A percentile compares a stretch with the other conserved stretches of the same genome.
These are phyloP conservation scores for Raphanus raphanistrum DNA, from an alignment of 345 rosid species.

Conservation along the genomic window DNA sequence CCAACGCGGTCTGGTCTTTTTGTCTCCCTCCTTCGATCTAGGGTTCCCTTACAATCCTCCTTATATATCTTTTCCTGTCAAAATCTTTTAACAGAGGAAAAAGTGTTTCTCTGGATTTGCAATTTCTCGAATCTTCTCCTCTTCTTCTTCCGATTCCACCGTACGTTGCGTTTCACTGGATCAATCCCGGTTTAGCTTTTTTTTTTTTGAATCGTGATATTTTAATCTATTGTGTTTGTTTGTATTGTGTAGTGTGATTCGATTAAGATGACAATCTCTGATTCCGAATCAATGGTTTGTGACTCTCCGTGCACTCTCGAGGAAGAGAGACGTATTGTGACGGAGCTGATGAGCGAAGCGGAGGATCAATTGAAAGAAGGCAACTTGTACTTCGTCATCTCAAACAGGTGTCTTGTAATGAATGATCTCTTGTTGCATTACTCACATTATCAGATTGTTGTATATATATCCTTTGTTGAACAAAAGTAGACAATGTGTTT, in stretches of 20 bases:
- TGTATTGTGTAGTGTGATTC: neutral
- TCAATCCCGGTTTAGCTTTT: neutral
- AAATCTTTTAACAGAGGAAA: conserved; percentile 25
- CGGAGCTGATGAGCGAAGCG: neutral
- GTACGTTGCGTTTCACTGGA: conserved; percentile 8
- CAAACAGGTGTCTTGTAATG: neutral
- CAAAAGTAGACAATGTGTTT: neutral
- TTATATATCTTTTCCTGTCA: neutral
- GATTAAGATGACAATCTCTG: neutral
- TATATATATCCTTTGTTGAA: neutral
- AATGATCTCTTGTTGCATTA: neutral
- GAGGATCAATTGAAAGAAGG: neutral
- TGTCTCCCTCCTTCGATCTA: conserved; percentile 28
- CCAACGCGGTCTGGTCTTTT: conserved; percentile 13
- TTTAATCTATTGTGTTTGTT: neutral
- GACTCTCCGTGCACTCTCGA: neutral
- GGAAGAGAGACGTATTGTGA: neutral
- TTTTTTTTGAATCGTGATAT: neutral
- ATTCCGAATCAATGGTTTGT: neutral
- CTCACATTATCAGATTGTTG: neutral
- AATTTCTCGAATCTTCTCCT: conserved; percentile 13
- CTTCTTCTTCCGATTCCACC: conserved; percentile 30
- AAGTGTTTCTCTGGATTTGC: conserved; percentile 23
- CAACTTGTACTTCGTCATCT: neutral
- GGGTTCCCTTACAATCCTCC: conserved; percentile 23